Conservation (phyloP, 2,329 filamentous ascomycete species). For the Fusarium buharicum region DNA sequence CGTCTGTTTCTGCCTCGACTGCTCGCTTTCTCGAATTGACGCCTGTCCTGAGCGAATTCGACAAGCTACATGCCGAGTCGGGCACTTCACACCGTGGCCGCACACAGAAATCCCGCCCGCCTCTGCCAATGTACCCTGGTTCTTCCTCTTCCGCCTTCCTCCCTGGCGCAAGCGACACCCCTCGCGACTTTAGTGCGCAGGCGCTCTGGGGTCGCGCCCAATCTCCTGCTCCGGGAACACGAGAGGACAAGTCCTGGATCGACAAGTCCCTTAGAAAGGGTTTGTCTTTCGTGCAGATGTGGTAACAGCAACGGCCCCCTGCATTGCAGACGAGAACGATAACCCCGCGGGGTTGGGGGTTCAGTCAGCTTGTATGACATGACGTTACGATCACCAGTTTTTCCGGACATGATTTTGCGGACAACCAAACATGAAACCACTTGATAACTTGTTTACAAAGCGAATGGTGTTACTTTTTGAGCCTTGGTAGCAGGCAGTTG, state of each 20-base stretch:
- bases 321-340: conserved; percentile 7
- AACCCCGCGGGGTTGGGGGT: conserved; percentile 14
- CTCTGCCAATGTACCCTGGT: conserved; percentile 37
- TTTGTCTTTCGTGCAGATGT: conserved; percentile 39
- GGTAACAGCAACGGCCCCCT: conserved; percentile 21
- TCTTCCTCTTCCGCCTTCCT: conserved; percentile 40
- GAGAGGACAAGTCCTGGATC: conserved; percentile 41
- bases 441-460: conserved; percentile 13
- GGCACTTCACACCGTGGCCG: conserved; percentile 40
- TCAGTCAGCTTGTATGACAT: conserved; percentile 15
- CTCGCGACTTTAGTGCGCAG: conserved; percentile 44
- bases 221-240: conserved; percentile 24
- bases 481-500: conserved; percentile 3
- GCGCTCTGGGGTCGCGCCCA: conserved; percentile 37
- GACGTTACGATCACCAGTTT: conserved; percentile 32
- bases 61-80: conserved; percentile 34
- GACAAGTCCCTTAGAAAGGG: conserved; percentile 41
- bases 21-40: conserved; percentile 38
- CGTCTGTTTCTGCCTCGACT: conserved; percentile 17
- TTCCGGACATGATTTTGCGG: conserved; percentile 26
- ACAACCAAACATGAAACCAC: background rate
- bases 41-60: conserved; percentile 31
- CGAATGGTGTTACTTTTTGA: conserved; percentile 17
- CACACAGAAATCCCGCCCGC: conserved; percentile 33
- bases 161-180: conserved; percentile 39